Conservation (phyloP, 768 basidiomycete species). For the Leucosporidium scottii region DNA sequence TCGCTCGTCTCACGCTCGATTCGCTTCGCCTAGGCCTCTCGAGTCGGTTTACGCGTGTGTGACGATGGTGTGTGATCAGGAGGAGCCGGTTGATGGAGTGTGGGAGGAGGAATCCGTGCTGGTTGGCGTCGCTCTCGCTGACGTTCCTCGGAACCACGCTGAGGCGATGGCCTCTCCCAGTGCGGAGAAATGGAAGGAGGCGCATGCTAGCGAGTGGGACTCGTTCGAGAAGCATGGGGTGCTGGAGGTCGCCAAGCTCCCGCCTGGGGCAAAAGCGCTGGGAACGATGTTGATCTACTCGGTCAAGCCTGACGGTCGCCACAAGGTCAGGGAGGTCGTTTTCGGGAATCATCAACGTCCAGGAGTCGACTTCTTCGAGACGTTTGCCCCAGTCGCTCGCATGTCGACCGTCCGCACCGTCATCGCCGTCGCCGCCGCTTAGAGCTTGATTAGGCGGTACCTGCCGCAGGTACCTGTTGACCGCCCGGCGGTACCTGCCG, state of each 20-base stretch:
- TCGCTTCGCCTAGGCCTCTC: too few relatives aligned
- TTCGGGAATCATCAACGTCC: not conserved
- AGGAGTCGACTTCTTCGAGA: not conserved
- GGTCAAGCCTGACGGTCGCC: constrained; percentile 13
- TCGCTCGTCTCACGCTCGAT: too few relatives aligned
- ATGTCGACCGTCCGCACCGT: not conserved
- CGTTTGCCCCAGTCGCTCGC: not conserved
- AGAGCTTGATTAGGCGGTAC: too few relatives aligned
- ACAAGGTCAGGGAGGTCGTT: constrained; percentile 10
- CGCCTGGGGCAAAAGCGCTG: not conserved
- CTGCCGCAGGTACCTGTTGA: too few relatives aligned
- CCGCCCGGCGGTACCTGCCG: too few relatives aligned
- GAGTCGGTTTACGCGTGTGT: too few relatives aligned
- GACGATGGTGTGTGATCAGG: too few relatives aligned
- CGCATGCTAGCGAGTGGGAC: constrained; percentile 1
- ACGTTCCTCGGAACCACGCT: not conserved
- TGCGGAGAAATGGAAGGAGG: not conserved
- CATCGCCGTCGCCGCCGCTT: not conserved
- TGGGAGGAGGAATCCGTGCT: constrained; percentile 10
- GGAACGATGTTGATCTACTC: constrained; percentile 7
- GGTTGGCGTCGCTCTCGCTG: not conserved
- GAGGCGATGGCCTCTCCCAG: constrained; percentile 8
- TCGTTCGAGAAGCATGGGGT: constrained; percentile 7
- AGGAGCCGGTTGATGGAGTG: too few relatives aligned
- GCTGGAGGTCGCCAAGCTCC: constrained; percentile 2